Evolutionary conservation across 2,329 filamentous ascomycete species (phyloP).

Genomic region (Fusarium albosuccineum): DNA sequence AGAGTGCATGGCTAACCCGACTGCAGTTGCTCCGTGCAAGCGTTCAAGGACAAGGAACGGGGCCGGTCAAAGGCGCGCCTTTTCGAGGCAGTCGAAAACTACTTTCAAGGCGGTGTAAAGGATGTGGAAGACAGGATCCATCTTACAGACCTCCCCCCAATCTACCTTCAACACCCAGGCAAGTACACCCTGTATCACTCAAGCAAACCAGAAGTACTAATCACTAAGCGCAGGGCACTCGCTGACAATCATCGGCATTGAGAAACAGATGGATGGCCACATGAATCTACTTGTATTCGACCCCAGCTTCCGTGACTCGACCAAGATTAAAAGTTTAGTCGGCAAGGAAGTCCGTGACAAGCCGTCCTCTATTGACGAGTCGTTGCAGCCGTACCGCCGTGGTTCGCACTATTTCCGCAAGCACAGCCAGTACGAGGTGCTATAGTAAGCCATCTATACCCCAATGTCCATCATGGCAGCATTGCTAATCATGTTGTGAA

Average conservation of each 20-base stretch:
- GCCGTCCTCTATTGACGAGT: constrained; percentile 52
- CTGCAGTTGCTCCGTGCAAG: constrained; percentile 71
- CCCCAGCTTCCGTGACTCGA: constrained; percentile 81
- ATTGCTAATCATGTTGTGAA: constrained; percentile 13
- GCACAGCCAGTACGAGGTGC: constrained; percentile 82
- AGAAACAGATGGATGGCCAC: constrained; percentile 73
- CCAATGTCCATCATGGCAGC: not conserved
- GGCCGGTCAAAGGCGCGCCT: constrained; percentile 65
- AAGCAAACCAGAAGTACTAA: constrained; percentile 7
- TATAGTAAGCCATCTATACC: constrained; percentile 68
- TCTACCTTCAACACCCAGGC: constrained; percentile 91
- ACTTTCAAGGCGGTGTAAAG: constrained; percentile 72
- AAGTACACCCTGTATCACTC: constrained; percentile 30
- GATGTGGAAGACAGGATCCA: constrained; percentile 69
- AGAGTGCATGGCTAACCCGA: constrained; percentile 7
- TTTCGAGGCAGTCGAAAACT: constrained; percentile 76
- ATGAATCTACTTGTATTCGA: constrained; percentile 87
- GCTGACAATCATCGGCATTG: constrained; percentile 88
- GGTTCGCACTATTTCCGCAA: constrained; percentile 75
- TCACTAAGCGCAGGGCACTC: constrained; percentile 75
- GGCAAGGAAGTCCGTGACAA: constrained; percentile 60
- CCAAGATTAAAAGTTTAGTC: constrained; percentile 70
- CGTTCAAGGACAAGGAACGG: constrained; percentile 64
- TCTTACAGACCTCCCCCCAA: constrained; percentile 79
- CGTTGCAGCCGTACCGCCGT: constrained; percentile 81